These are phyloP conservation scores for Chrysoporthe deuterocubensis DNA, from an alignment of 2,329 filamentous ascomycete species.

Conservation along the genomic window DNA sequence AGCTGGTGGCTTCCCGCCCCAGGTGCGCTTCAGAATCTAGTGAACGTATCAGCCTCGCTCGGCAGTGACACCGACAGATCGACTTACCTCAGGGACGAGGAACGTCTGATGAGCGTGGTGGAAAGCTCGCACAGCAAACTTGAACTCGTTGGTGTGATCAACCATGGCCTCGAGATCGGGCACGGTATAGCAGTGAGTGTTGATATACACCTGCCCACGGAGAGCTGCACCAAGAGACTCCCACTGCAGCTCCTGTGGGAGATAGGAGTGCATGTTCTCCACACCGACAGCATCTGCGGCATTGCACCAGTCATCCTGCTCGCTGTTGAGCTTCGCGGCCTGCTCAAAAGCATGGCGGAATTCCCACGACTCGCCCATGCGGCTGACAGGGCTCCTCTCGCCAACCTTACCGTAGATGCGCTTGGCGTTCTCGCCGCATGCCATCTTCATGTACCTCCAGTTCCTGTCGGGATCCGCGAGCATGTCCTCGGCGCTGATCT, in stretches of 20 bases:
- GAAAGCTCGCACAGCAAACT: constrained; percentile 68
- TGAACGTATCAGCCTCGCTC: not conserved
- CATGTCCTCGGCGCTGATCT: constrained; percentile 66
- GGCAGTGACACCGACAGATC: not conserved
- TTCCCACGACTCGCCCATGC: constrained; percentile 71
- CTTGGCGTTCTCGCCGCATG: constrained; percentile 73
- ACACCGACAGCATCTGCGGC: constrained; percentile 55
- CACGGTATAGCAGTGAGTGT: constrained; percentile 74
- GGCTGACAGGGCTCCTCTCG: constrained; percentile 58
- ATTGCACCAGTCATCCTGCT: constrained; percentile 71
- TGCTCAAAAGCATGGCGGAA: constrained; percentile 71
- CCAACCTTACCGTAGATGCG: constrained; percentile 60
- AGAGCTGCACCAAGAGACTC: constrained; percentile 66
- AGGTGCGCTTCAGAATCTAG: constrained; percentile 60
- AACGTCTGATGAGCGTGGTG: constrained; percentile 73
- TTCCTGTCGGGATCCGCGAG: constrained; percentile 67
- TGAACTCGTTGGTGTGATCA: constrained; percentile 73
- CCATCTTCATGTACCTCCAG: constrained; percentile 79
- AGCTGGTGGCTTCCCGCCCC: constrained; percentile 57
- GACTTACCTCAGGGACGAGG: constrained; percentile 63
- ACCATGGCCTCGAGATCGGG: constrained; percentile 64
- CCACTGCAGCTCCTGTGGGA: constrained; percentile 66
- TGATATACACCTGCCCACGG: constrained; percentile 69
- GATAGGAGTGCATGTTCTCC: constrained; percentile 57
- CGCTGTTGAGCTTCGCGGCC: constrained; percentile 58